A percentile compares a stretch with the other conserved stretches of the same genome.
Conservation (phyloP, 768 basidiomycete species). For the Royoungia palumana region DNA sequence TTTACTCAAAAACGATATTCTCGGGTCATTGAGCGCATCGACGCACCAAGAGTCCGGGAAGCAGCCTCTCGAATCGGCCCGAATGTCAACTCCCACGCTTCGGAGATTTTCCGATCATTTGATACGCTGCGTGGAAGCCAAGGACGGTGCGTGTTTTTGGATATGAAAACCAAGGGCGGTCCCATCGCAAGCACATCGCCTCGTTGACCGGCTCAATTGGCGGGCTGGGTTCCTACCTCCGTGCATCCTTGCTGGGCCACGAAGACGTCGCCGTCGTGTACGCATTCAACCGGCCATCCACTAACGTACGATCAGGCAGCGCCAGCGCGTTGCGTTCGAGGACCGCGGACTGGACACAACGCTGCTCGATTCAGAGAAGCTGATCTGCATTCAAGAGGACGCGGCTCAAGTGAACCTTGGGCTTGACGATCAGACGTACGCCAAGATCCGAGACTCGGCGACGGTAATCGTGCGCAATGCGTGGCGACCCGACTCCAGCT, state of each 20-base stretch:
- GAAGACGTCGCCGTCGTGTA: slow-evolving; percentile 30
- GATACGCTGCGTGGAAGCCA: no score
- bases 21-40: slow-evolving; percentile 28
- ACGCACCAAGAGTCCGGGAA: slow-evolving; percentile 4
- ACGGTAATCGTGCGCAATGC: slow-evolving; percentile 44
- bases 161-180: no score
- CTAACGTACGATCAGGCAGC: not conserved
- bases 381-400: slow-evolving; percentile 31
- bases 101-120: slow-evolving; percentile 30
- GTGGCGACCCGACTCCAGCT: slow-evolving; percentile 52
- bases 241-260: slow-evolving; percentile 30
- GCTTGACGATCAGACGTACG: slow-evolving; percentile 17
- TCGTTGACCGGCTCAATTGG: slow-evolving; percentile 34
- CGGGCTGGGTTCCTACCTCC: slow-evolving; percentile 33
- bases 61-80: slow-evolving; percentile 31
- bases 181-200: slow-evolving; percentile 24
- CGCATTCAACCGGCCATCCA: slow-evolving; percentile 27
- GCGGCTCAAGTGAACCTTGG: slow-evolving; percentile 18
- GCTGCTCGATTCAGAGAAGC: slow-evolving; percentile 22
- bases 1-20: slow-evolving; percentile 37
- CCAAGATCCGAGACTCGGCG: slow-evolving; percentile 26
- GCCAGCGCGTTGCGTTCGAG: slow-evolving; percentile 23
- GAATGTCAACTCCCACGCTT: slow-evolving; percentile 38
- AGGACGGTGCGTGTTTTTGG: not conserved
- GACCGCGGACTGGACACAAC: slow-evolving; percentile 26